A percentile compares a stretch with the other conserved stretches of the same genome.
Evolutionary conservation across 2,329 filamentous ascomycete species (phyloP).

Genomic region (Neofusicoccum cordaticola): DNA sequence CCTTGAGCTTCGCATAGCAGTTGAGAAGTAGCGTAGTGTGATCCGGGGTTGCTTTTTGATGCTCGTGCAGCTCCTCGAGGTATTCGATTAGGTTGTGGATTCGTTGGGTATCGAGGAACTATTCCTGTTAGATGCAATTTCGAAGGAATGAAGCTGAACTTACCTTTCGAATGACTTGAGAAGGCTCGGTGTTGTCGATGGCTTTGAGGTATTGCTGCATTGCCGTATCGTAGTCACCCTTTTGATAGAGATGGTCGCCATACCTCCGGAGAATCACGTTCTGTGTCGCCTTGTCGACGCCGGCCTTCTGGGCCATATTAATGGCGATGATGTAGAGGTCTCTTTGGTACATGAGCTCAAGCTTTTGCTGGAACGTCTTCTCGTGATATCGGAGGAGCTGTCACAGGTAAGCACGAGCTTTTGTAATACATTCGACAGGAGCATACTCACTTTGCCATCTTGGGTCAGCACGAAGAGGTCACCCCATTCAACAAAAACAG

Average conservation of each 20-base stretch:
- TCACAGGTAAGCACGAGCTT: conserved; percentile 18
- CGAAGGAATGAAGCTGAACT: not conserved
- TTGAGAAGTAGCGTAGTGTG: conserved; percentile 94
- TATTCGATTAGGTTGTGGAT: conserved; percentile 98
- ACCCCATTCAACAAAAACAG: conserved; percentile 83
- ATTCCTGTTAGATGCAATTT: conserved; percentile 17
- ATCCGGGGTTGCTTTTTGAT: conserved; percentile 87
- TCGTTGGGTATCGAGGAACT: conserved; percentile 94
- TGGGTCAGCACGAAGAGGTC: conserved; percentile 86
- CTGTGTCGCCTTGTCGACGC: conserved; percentile 75
- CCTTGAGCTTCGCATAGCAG: conserved; percentile 96
- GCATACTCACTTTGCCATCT: conserved; percentile 73
- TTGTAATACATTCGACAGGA: not conserved
- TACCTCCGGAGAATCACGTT: conserved; percentile 92
- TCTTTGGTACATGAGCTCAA: conserved; percentile 90
- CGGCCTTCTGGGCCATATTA: conserved; percentile 85
- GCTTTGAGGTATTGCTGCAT: conserved; percentile 98
- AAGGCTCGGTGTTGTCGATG: conserved; percentile 93
- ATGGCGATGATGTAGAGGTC: conserved; percentile 91
- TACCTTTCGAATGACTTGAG: conserved; percentile 91
- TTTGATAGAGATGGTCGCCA: conserved; percentile 91
- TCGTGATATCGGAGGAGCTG: conserved; percentile 86
- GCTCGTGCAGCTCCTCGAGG: conserved; percentile 91
- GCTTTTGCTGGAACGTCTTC: conserved; percentile 81
- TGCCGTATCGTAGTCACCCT: conserved; percentile 93